A percentile compares a stretch with the other conserved stretches of the same genome.
Conservation (phyloP, 2,329 filamentous ascomycete genomes). For the Ceratocystiopsis brevicomis region DNA sequence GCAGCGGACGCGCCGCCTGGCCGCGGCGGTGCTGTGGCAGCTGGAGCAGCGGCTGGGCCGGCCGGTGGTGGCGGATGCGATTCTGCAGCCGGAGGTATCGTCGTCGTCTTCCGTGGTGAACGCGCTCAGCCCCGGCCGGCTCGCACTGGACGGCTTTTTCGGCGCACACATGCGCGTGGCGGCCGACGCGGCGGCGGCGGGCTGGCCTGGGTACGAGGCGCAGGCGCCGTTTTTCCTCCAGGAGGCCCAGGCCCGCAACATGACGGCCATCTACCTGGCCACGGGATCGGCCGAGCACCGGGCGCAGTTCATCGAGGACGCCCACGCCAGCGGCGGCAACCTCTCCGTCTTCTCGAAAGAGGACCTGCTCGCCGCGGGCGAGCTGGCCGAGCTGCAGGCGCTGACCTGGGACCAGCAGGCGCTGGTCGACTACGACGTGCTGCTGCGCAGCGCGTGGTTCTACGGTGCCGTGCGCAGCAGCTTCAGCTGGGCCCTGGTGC, state of each 20-base stretch:
- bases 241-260: constrained; percentile 13
- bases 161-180: constrained; percentile 20
- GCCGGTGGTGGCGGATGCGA: constrained; percentile 11
- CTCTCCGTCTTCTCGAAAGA: constrained; percentile 18
- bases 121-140: constrained; percentile 4
- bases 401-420: constrained; percentile 14
- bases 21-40: constrained; percentile 16
- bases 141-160: constrained; percentile 16
- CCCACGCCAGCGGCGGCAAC: constrained; percentile 1
- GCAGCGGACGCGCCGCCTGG: constrained; percentile 9
- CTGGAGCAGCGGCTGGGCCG: constrained; percentile 13
- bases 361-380: constrained; percentile 15
- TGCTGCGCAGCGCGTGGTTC: constrained; percentile 6
- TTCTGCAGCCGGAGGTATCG: not conserved
- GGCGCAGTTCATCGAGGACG: constrained; percentile 14
- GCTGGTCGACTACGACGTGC: constrained; percentile 8
- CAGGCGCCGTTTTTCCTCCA: constrained; percentile 20
- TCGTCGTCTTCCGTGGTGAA: not conserved
- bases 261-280: constrained; percentile 19
- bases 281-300: constrained; percentile 17
- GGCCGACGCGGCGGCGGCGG: constrained; percentile 14
- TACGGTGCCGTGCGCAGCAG: constrained; percentile 8
- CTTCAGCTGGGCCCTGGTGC: constrained; percentile 6
- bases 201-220: constrained; percentile 17
- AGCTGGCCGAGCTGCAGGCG: constrained; percentile 13